Evolutionary conservation across 1,139 yeast genomes (phyloP), one percentile per base, ranked within the genome.

Genomic region (Zygosaccharomyces sapae): DNA sequence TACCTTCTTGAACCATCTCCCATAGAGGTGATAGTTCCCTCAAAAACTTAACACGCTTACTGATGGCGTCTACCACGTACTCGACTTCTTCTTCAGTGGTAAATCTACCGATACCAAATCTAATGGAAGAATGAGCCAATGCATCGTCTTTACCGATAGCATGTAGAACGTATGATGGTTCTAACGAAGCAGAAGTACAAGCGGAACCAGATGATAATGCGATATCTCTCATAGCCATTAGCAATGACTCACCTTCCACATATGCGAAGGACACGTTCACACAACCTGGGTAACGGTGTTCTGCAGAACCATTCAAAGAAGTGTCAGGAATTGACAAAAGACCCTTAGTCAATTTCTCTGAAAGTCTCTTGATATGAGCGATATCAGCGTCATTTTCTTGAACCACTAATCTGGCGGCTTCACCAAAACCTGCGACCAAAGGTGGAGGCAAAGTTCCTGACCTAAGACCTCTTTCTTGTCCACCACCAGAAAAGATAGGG

Each of bases 1-100:
- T 90, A 56, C 98, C 98, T 57, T 92, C 98, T 70, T 92, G 96
- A 47, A 88, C 96, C 97, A 92, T 90, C 72, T 92, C 99, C 97
- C 97, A 92, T 59, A 92, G 76, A 46, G 99, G 99, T 46, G 95
- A 83, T 72, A 92, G 76, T 63, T 89, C 94, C 68, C 99, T 80
- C 65, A 92, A 77, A 70, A 88, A 89, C 53, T 83, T 85, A 45
- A 92, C 98, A 70, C 97, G 80, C 67, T 87, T 90, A 47, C 80
- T 76, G 51, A 92, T 89, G 20, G 97, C 96, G 54, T 83, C 75
- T 55, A 90, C 76, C 38, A 92, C 98, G 65, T 89, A 92, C 65
- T 94, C 97, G 49, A 92, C 80, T 70, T 92, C 99, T 38, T 80
- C 95, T 58, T 90, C 97, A 12, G 99, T 92, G 45, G 98, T 90